phyloP scores from a whole-genome alignment of 2,329 filamentous ascomycete species.

The Rosellinia necatrix region DNA sequence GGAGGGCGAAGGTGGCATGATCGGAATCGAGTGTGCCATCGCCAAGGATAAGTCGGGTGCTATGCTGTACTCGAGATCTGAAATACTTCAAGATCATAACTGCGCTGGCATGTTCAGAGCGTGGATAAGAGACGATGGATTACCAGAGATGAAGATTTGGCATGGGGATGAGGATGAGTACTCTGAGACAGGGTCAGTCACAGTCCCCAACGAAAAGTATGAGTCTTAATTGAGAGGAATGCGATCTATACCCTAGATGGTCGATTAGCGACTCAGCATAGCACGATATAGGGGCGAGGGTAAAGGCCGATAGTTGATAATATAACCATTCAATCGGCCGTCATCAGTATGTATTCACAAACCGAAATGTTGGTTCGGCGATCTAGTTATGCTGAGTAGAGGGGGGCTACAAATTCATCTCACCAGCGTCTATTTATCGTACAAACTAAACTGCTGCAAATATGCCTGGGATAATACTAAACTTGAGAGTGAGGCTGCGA shows the following conservation, averaged over 20 bases:
- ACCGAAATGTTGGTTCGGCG: slow-evolving; percentile 26
- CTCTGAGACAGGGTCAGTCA: slow-evolving; percentile 1
- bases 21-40: slow-evolving; percentile 71
- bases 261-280: slow-evolving; percentile 15
- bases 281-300: neutral
- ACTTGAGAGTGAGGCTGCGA: slow-evolving; percentile 26
- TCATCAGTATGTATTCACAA: slow-evolving; percentile 36
- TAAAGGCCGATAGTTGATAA: slow-evolving; percentile 6
- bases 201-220: slow-evolving; percentile 15
- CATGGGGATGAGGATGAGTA: slow-evolving; percentile 43
- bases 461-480: slow-evolving; percentile 36
- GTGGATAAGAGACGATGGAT: slow-evolving; percentile 68
- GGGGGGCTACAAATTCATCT: slow-evolving; percentile 25
- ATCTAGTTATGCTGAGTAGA: slow-evolving; percentile 20
- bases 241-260: neutral
- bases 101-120: slow-evolving; percentile 88
- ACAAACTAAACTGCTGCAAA: slow-evolving; percentile 33
- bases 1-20: slow-evolving; percentile 84
- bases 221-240: slow-evolving; percentile 1
- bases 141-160: slow-evolving; percentile 63
- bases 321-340: slow-evolving; percentile 23
- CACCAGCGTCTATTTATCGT: slow-evolving; percentile 35
- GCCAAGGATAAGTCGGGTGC: slow-evolving; percentile 49
- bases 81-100: slow-evolving; percentile 78
- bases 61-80: slow-evolving; percentile 48